These are phyloP conservation scores for Triticum timopheevii DNA, from an alignment of 176 grass and related monocot genomes.

Conservation along the genomic window DNA sequence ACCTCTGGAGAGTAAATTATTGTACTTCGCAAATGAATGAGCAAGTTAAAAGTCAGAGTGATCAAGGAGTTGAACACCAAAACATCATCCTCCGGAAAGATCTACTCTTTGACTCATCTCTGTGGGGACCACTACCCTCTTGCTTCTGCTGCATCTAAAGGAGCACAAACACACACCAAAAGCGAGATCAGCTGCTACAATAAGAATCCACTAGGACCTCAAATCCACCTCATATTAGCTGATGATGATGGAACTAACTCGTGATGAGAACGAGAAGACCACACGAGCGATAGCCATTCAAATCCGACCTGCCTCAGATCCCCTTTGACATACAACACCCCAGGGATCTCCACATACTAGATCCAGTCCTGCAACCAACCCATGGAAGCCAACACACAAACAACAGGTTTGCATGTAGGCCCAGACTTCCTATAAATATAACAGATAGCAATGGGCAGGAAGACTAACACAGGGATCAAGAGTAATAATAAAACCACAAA, in stretches of 20 bases:
- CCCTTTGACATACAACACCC: neutral
- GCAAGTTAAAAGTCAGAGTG: too few species aligned
- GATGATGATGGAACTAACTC: neutral
- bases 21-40: too few species aligned
- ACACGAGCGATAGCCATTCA: neutral
- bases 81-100: too few species aligned
- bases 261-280: too few species aligned
- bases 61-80: neutral
- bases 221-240: neutral
- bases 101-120: too few species aligned
- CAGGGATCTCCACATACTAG: neutral
- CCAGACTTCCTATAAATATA: too few species aligned
- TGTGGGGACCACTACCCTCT: too few species aligned
- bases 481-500: neutral
- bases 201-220: neutral
- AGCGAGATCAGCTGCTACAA: neutral
- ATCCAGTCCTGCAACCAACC: conserved; percentile 23
- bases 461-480: too few species aligned
- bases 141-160: neutral
- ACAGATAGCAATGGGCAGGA: too few species aligned
- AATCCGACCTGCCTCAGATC: conserved; percentile 26
- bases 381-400: neutral
- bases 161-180: conserved; percentile 8
- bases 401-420: too few species aligned
- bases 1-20: too few species aligned